Conservation (phyloP, 1,284 basidiomycete genomes). For the Irpex sp. region DNA sequence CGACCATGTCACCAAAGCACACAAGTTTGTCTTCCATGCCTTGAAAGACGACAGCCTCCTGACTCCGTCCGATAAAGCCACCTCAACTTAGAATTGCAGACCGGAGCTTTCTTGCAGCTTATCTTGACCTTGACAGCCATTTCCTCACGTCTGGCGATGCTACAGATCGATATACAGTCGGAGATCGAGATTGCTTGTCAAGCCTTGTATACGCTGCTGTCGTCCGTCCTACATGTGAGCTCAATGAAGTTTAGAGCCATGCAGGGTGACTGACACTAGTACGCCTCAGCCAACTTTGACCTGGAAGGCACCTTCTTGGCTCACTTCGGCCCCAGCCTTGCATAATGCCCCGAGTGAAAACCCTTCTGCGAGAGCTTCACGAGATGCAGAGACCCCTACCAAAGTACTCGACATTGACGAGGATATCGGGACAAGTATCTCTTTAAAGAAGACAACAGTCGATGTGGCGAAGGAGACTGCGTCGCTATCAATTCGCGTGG, state of each 20-base stretch:
- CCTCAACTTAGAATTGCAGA: slow-evolving; percentile 58
- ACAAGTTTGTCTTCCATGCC: slow-evolving; percentile 35
- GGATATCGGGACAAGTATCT: slow-evolving; percentile 16
- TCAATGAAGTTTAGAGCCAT: too few species aligned
- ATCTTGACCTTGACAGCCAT: slow-evolving; percentile 55
- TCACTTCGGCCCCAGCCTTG: not conserved
- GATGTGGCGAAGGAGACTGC: not conserved
- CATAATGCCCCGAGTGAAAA: not conserved
- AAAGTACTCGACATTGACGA: slow-evolving; percentile 7
- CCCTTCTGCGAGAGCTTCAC: not conserved
- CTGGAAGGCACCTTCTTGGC: not conserved
- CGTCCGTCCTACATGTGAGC: slow-evolving; percentile 22
- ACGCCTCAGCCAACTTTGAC: not conserved
- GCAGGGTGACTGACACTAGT: not conserved
- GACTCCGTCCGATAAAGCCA: slow-evolving; percentile 34
- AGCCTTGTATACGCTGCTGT: slow-evolving; percentile 24
- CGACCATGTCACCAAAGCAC: slow-evolving; percentile 40
- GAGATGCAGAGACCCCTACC: not conserved
- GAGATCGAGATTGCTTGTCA: slow-evolving; percentile 27
- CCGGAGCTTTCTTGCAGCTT: slow-evolving; percentile 65
- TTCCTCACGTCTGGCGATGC: slow-evolving; percentile 46
- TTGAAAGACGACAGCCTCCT: slow-evolving; percentile 7
- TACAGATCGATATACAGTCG: slow-evolving; percentile 42
- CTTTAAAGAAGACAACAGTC: not conserved
- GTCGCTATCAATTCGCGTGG: not conserved